Percentiles rank a stretch among this genome's conserved stretches.
phyloP scores from a whole-genome alignment of 352 stramenopile genomes.

The Pythium dissotocum region DNA sequence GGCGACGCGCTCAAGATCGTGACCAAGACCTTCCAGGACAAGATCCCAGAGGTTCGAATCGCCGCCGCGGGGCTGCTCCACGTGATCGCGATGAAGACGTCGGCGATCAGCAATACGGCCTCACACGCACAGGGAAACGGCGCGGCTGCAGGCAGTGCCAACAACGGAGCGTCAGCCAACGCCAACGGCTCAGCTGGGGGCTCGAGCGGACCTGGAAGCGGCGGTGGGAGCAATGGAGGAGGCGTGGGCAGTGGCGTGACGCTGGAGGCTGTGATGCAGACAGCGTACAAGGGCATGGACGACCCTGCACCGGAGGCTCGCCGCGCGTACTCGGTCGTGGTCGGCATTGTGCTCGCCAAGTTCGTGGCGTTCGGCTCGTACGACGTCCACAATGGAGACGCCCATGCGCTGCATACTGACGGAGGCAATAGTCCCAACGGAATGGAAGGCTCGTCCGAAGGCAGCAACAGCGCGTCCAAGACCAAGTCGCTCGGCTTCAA shows the following conservation, averaged over 20 bases:
- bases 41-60: slow-evolving; percentile 68
- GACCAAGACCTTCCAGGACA: slow-evolving; percentile 70
- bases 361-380: slow-evolving; percentile 55
- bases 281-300: slow-evolving; percentile 77
- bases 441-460: slow-evolving; percentile 2
- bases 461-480: slow-evolving; percentile 29
- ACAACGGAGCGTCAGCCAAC: slow-evolving; percentile 4
- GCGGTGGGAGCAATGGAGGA: slow-evolving; percentile 1
- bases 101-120: slow-evolving; percentile 21
- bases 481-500: slow-evolving; percentile 70
- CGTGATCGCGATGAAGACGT: slow-evolving; percentile 60
- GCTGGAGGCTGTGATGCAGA: slow-evolving; percentile 70
- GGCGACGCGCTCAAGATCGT: slow-evolving; percentile 75
- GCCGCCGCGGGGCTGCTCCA: slow-evolving; percentile 62
- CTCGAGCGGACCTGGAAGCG: slow-evolving; percentile 15
- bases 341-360: slow-evolving; percentile 79
- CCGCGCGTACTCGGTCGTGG: slow-evolving; percentile 60
- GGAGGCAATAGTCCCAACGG: background rate
- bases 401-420: slow-evolving; percentile 21
- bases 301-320: slow-evolving; percentile 63
- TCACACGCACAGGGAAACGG: background rate
- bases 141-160: slow-evolving; percentile 3
- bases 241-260: slow-evolving; percentile 30
- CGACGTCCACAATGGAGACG: slow-evolving; percentile 44
- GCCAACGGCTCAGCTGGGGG: slow-evolving; percentile 2